phyloP scores from a whole-genome alignment of 805 yeast species.

The Ogataea nakhonphanomensis region DNA sequence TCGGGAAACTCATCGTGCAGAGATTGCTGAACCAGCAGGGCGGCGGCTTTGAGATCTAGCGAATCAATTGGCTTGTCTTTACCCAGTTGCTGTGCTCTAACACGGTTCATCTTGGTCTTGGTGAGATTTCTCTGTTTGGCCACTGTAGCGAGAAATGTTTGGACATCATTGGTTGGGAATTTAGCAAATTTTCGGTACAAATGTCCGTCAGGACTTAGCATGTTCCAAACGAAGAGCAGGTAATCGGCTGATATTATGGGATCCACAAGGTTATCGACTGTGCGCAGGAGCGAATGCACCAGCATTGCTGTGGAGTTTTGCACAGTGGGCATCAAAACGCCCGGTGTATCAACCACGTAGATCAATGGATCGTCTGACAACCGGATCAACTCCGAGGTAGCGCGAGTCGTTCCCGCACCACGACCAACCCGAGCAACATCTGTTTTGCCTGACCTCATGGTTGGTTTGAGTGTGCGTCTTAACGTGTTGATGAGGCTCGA shows the following conservation, averaged over 20 bases:
- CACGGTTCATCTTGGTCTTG: conserved; percentile 4
- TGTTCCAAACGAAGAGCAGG: conserved; percentile 67
- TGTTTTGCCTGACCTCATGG: conserved; percentile 28
- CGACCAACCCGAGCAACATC: conserved; percentile 85
- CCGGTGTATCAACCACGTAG: conserved; percentile 85
- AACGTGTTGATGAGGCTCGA: conserved; percentile 79
- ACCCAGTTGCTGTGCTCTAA: background rate
- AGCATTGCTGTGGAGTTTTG: conserved; percentile 67
- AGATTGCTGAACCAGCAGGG: conserved; percentile 57
- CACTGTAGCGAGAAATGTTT: conserved; percentile 49
- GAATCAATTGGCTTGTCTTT: background rate
- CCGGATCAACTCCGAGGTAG: conserved; percentile 70
- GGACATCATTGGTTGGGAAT: conserved; percentile 71
- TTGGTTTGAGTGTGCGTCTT: conserved; percentile 36
- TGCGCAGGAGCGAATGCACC: conserved; percentile 67
- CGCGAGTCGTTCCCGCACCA: conserved; percentile 85
- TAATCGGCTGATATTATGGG: conserved; percentile 87
- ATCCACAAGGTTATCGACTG: conserved; percentile 72
- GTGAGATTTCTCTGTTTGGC: conserved; percentile 37
- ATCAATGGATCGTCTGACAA: conserved; percentile 60
- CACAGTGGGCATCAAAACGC: conserved; percentile 79
- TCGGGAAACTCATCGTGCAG: conserved; percentile 57
- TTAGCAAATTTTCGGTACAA: conserved; percentile 44
- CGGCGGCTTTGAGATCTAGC: conserved; percentile 43
- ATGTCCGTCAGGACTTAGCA: conserved; percentile 48